phyloP scores from a whole-genome alignment of 129 eudicot genomes.

The Heracleum sosnowskyi region DNA sequence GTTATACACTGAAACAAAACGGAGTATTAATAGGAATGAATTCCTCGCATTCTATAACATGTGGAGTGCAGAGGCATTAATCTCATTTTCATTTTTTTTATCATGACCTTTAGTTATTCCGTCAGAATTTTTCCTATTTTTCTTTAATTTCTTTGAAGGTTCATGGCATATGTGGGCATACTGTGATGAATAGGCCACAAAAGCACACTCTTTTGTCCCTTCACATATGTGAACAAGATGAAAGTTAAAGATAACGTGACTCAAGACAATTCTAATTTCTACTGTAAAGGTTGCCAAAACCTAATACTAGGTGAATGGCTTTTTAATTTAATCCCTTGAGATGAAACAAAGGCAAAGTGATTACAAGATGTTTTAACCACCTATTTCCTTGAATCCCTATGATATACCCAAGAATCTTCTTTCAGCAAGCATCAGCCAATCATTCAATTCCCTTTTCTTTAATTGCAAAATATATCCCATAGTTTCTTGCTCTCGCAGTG shows the following conservation, averaged over 20 bases:
- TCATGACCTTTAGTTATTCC: too few relatives aligned
- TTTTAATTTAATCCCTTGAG: too few relatives aligned
- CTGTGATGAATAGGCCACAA: not conserved
- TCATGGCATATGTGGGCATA: not conserved
- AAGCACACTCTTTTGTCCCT: not conserved
- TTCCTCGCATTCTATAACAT: too few relatives aligned
- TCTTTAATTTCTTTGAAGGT: not conserved
- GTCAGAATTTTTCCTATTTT: not conserved
- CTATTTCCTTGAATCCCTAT: conserved; percentile 56
- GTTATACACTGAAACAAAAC: too few relatives aligned
- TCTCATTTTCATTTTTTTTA: too few relatives aligned
- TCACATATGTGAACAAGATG: not conserved
- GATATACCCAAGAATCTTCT: conserved; percentile 70
- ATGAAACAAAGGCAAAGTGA: conserved; percentile 1
- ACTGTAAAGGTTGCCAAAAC: not conserved
- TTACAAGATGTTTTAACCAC: conserved; percentile 94
- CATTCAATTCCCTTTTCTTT: conserved; percentile 59
- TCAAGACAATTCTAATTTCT: not conserved
- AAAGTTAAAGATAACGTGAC: not conserved
- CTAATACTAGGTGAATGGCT: not conserved
- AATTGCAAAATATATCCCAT: conserved; percentile 20
- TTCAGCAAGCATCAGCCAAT: conserved; percentile 75
- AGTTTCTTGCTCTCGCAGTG: conserved; percentile 35
- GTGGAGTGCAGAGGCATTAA: too few relatives aligned
- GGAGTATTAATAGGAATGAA: too few relatives aligned